Evolutionary conservation across 768 basidiomycete species (phyloP).

Genomic region (Boletus reticuloceps): DNA sequence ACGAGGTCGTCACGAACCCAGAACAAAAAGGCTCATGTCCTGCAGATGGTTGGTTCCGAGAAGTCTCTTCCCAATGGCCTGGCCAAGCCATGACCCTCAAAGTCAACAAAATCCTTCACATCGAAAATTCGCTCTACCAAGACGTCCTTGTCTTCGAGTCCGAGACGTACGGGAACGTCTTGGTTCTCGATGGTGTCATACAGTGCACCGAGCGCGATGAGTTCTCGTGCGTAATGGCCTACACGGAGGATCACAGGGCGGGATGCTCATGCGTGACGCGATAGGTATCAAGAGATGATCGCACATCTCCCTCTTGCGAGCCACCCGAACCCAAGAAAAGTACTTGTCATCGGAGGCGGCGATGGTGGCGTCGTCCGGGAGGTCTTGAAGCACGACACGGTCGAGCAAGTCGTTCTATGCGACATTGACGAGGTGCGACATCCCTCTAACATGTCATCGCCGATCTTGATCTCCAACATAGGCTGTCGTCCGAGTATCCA

Average conservation of each 20-base stretch:
- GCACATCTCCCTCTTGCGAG: slow-evolving; percentile 93
- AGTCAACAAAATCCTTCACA: slow-evolving; percentile 92
- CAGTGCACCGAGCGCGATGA: slow-evolving; percentile 99
- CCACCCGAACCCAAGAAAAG: slow-evolving; percentile 94
- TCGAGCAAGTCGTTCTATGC: slow-evolving; percentile 91
- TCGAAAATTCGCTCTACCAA: slow-evolving; percentile 91
- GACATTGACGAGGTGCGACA: slow-evolving; percentile 89
- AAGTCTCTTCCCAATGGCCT: slow-evolving; percentile 94
- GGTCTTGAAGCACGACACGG: slow-evolving; percentile 88
- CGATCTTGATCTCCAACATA: slow-evolving; percentile 25
- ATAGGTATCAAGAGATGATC: slow-evolving; percentile 98
- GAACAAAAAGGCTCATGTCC: slow-evolving; percentile 6
- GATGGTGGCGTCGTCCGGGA: slow-evolving; percentile 98
- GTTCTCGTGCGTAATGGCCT: slow-evolving; percentile 72
- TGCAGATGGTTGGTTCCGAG: slow-evolving; percentile 92
- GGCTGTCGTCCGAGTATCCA: slow-evolving; percentile 95
- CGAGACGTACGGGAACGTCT: slow-evolving; percentile 94
- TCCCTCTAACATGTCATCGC: background rate
- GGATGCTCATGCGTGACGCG: background rate
- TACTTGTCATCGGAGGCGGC: slow-evolving; percentile 96
- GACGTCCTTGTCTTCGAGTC: slow-evolving; percentile 98
- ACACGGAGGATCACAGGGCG: background rate
- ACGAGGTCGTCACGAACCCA: background rate
- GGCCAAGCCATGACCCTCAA: slow-evolving; percentile 97
- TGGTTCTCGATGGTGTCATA: slow-evolving; percentile 92